Conservation (phyloP, 2,329 filamentous ascomycete genomes). For the Botrytis deweyae region DNA sequence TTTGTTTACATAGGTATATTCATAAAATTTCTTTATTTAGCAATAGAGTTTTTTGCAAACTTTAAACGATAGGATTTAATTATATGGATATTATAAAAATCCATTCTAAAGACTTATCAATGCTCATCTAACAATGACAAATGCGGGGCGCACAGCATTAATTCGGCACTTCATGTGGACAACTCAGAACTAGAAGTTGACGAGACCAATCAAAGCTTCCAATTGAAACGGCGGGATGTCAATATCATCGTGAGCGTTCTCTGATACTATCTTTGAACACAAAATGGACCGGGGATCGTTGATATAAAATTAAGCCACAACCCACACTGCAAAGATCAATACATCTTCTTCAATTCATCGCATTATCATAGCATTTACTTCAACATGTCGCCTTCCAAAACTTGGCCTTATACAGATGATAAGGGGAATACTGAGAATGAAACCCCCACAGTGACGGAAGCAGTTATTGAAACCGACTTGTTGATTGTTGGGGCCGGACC, state of each 20-base stretch:
- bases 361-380: not conserved
- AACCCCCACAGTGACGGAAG: not conserved
- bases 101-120: not conserved
- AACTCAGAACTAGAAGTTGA: not conserved
- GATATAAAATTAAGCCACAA: not conserved
- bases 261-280: not conserved
- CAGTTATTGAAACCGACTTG: slow-evolving; percentile 44
- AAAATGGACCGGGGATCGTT: not conserved
- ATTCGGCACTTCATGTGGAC: not conserved
- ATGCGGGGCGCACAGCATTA: not conserved
- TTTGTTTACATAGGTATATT: too few species aligned
- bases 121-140: slow-evolving; percentile 13
- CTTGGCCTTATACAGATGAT: slow-evolving; percentile 15
- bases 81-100: too few species aligned
- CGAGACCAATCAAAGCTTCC: not conserved
- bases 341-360: not conserved
- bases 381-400: slow-evolving; percentile 1
- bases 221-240: not conserved
- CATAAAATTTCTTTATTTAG: too few species aligned
- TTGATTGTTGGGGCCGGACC: slow-evolving; percentile 54
- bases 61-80: too few species aligned
- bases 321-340: not conserved
- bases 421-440: not conserved
- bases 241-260: not conserved
- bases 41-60: too few species aligned